Conservation (phyloP, 768 basidiomycete genomes). For the Suillus tomentosus region DNA sequence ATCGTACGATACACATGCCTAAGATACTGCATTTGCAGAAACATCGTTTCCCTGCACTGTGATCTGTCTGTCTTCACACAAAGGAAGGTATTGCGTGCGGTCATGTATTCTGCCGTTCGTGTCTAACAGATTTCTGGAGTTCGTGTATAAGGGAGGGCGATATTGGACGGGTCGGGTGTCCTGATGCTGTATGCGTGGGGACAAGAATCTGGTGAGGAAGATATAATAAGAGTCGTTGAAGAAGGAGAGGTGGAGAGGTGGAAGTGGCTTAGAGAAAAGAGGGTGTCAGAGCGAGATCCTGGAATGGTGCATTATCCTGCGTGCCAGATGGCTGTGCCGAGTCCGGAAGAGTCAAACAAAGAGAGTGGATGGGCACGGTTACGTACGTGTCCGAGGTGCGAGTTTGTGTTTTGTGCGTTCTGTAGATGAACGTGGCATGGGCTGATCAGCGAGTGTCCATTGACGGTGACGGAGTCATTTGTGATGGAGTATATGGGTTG, state of each 20-base stretch:
- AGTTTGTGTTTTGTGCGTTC: slow-evolving; percentile 80
- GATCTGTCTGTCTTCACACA: slow-evolving; percentile 73
- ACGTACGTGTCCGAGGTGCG: slow-evolving; percentile 69
- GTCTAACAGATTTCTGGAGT: slow-evolving; percentile 81
- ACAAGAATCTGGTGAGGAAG: slow-evolving; percentile 63
- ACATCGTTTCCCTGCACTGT: slow-evolving; percentile 65
- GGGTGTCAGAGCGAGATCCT: slow-evolving; percentile 75
- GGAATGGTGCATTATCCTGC: slow-evolving; percentile 80
- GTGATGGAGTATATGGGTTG: slow-evolving; percentile 65
- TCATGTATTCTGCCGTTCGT: slow-evolving; percentile 85
- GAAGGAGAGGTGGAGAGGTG: slow-evolving; percentile 69
- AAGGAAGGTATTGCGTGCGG: slow-evolving; percentile 74
- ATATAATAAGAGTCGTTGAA: slow-evolving; percentile 70
- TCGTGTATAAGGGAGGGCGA: slow-evolving; percentile 82
- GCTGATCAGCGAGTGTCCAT: slow-evolving; percentile 67
- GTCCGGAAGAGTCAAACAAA: slow-evolving; percentile 42
- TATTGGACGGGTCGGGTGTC: slow-evolving; percentile 74
- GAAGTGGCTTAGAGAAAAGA: slow-evolving; percentile 77
- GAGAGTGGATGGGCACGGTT: slow-evolving; percentile 72
- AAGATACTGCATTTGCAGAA: slow-evolving; percentile 57
- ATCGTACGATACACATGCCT: slow-evolving; percentile 48
- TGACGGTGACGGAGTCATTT: slow-evolving; percentile 63
- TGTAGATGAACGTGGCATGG: slow-evolving; percentile 91
- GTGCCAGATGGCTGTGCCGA: no score
- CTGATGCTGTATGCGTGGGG: slow-evolving; percentile 73